Evolutionary conservation across 2,329 filamentous ascomycete species (phyloP), one percentile per base, ranked within the genome.

Genomic region (Alternaria sp.): DNA sequence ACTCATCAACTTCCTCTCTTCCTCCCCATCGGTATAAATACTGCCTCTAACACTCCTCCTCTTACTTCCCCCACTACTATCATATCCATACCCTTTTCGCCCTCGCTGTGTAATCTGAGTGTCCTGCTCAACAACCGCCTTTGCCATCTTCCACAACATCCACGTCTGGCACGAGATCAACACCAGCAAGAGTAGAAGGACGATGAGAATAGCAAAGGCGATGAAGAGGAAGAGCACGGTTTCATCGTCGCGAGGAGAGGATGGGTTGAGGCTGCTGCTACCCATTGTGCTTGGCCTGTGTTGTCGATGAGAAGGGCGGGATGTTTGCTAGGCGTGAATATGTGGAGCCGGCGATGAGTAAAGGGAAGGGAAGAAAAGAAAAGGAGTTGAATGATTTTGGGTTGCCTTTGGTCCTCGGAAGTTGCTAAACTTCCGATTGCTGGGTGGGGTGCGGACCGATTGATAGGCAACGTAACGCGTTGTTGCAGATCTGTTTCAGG

Each of bases 181-280:
- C 9, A 72, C 34, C 8, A 75, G 59, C 8, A 73, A 42, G 0
- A 75, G 63, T 16, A 70, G 57, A 3, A 75, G 65, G 1, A 68
- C 59, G 32, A 75, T 48, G 2, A 75, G 59, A 24, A 71, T 67
- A 3, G 67, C 70, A 52, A 75, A 72, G 30, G 66, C 39, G 34
- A 72, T 69, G 61, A 72, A 71, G 56, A 75, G 67, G 46, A 70
- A 64, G 26, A 74, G 63, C 18, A 65, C 55, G 7, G 62, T 70
- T 43, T 66, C 54, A 20, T 71, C 62, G 22, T 24, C 20, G 22
- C 14, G 46, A n/a, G 30, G 20, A 4, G 46, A 24, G 16, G 52
- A 46, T 47, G 48, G 20, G 5, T 47, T 22, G 56, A 42, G 22
- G 47, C 53, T 46, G 32, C 49, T 42, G 43, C 30, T 49, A 36